phyloP scores from a whole-genome alignment of 2,329 filamentous ascomycete genomes.

The Coniella vitis region DNA sequence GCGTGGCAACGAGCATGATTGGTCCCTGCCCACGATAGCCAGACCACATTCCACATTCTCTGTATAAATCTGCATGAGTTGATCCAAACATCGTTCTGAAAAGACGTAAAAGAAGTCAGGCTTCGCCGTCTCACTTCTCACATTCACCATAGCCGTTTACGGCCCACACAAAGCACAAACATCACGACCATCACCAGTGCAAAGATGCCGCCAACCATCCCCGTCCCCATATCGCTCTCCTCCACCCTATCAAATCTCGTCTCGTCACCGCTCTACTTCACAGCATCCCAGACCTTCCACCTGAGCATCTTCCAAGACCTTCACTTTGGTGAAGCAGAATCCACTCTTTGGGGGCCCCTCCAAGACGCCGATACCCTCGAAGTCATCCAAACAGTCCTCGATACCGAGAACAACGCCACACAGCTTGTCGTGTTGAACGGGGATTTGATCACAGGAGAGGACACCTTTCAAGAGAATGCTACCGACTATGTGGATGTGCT shows the following conservation, averaged over 20 bases:
- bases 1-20: too few species aligned
- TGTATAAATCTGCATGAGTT: too few species aligned
- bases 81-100: too few species aligned
- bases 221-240: too few species aligned
- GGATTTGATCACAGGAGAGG: conserved; percentile 50
- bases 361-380: conserved; percentile 37
- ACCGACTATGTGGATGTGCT: conserved; percentile 39
- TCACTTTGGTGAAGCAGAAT: conserved; percentile 44
- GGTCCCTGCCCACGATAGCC: too few species aligned
- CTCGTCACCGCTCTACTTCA: conserved; percentile 6
- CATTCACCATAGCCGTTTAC: too few species aligned
- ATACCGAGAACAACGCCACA: conserved; percentile 28
- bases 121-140: too few species aligned
- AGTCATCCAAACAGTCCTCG: conserved; percentile 41
- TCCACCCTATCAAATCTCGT: neutral
- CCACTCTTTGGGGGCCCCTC: conserved; percentile 25
- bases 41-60: too few species aligned
- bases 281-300: conserved; percentile 6
- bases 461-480: conserved; percentile 34
- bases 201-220: too few species aligned
- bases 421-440: conserved; percentile 50
- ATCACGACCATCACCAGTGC: too few species aligned
- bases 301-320: conserved; percentile 31
- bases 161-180: too few species aligned
- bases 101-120: too few species aligned